These are phyloP conservation scores for Lumnitzera racemosa DNA, from an alignment of 345 rosid genomes.

Conservation along the genomic window DNA sequence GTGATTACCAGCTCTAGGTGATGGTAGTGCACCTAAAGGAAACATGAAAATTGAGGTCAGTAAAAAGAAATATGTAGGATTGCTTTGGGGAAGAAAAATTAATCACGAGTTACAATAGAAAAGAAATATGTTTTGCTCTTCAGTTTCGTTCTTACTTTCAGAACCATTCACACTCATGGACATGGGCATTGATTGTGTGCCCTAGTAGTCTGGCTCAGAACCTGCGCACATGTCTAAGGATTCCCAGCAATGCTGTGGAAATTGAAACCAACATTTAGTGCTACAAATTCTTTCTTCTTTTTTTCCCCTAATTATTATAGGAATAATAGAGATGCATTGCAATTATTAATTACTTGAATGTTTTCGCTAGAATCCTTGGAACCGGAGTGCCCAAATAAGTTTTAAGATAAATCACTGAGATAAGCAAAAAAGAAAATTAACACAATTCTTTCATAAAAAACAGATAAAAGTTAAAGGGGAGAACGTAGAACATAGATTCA, in stretches of 20 bases:
- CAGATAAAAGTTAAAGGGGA: background rate
- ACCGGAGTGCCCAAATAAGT: conserved; percentile 86
- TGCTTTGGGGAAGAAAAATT: background rate
- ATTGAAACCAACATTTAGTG: conserved; percentile 3
- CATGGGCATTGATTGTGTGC: conserved; percentile 80
- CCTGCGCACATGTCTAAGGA: conserved; percentile 82
- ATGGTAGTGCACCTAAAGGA: conserved; percentile 26
- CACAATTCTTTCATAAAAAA: background rate
- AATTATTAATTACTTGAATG: conserved; percentile 54
- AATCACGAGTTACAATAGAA: background rate
- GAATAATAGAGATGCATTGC: conserved; percentile 6
- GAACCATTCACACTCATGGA: conserved; percentile 89
- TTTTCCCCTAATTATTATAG: conserved; percentile 6
- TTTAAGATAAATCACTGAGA: conserved; percentile 85
- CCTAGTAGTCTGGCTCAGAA: conserved; percentile 79
- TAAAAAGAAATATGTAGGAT: background rate
- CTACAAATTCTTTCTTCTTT: background rate
- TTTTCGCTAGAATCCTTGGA: conserved; percentile 81
- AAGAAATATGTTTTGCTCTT: background rate
- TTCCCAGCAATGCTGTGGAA: conserved; percentile 76
- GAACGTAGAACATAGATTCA: background rate
- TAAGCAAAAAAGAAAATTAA: conserved; percentile 7
- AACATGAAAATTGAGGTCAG: conserved; percentile 9
- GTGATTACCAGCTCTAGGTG: conserved; percentile 45
- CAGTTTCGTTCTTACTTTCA: conserved; percentile 32